A percentile compares a stretch with the other conserved stretches of the same genome.
Conservation (phyloP, 2,329 filamentous ascomycete species). For the Sclerotinia minor region DNA sequence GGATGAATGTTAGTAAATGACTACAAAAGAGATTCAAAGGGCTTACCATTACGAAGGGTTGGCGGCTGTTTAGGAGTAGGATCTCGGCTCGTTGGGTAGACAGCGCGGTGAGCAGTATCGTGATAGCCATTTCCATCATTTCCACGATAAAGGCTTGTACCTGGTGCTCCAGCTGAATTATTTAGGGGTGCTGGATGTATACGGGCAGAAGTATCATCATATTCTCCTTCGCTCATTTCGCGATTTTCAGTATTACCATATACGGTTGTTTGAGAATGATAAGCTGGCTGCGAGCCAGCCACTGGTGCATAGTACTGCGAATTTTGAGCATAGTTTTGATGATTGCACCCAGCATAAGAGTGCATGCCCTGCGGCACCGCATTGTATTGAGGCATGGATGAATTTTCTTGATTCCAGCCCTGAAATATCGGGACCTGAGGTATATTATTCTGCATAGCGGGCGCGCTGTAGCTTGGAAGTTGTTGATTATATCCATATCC, state of each 20-base stretch:
- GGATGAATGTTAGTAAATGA: not conserved
- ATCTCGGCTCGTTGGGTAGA: slow-evolving; percentile 31
- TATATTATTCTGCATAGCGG: slow-evolving; percentile 34
- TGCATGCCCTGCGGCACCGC: slow-evolving; percentile 30
- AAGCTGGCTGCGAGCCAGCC: slow-evolving; percentile 14
- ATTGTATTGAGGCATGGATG: slow-evolving; percentile 32
- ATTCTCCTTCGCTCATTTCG: slow-evolving; percentile 71
- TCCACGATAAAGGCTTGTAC: slow-evolving; percentile 39
- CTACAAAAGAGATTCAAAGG: not conserved
- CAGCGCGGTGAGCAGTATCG: slow-evolving; percentile 33
- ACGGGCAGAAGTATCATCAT: slow-evolving; percentile 49
- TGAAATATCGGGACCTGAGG: slow-evolving; percentile 40
- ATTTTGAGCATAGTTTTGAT: slow-evolving; percentile 34
- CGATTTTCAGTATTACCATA: slow-evolving; percentile 61
- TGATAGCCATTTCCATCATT: slow-evolving; percentile 33
- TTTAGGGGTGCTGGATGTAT: slow-evolving; percentile 24
- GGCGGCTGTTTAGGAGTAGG: slow-evolving; percentile 29
- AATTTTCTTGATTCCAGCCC: slow-evolving; percentile 39
- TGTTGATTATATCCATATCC: slow-evolving; percentile 39
- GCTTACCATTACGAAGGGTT: slow-evolving; percentile 31
- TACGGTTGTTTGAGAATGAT: slow-evolving; percentile 19
- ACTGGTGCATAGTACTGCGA: slow-evolving; percentile 26
- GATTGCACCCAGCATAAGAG: slow-evolving; percentile 30
- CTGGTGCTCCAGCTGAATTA: slow-evolving; percentile 28
- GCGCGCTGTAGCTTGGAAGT: slow-evolving; percentile 36